These are phyloP conservation scores for Colletotrichum destructivum DNA, from an alignment of 2,329 filamentous ascomycete species.

Conservation along the genomic window DNA sequence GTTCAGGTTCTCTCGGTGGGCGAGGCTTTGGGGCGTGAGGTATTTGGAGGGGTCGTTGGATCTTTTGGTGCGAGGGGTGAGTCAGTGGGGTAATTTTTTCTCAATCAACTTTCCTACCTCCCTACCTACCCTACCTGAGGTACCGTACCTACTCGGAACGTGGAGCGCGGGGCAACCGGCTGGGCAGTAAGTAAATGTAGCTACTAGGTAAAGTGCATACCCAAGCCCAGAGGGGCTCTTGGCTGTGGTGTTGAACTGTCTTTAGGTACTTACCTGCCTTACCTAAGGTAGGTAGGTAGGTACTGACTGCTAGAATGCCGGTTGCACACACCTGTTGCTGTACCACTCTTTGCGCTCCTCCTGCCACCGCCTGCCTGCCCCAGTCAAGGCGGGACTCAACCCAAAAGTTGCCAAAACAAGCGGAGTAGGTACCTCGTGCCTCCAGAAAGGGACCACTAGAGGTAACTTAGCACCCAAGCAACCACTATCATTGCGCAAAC, in stretches of 20 bases:
- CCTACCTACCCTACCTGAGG: too few relatives aligned
- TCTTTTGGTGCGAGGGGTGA: conserved; percentile 29
- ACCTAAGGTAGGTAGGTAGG: too few relatives aligned
- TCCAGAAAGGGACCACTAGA: not conserved
- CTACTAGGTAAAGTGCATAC: not conserved
- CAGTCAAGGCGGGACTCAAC: not conserved
- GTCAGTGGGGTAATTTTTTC: conserved; percentile 43
- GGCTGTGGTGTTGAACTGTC: not conserved
- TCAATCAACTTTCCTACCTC: conserved; percentile 21
- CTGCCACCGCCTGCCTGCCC: conserved; percentile 4
- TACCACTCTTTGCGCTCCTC: not conserved
- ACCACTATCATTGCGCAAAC: conserved; percentile 9
- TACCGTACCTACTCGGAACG: too few relatives aligned
- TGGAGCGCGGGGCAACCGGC: conserved; percentile 32
- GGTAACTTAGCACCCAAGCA: conserved; percentile 10
- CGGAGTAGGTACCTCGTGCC: conserved; percentile 7
- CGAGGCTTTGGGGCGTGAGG: not conserved
- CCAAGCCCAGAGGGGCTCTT: not conserved
- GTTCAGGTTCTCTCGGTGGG: conserved; percentile 8
- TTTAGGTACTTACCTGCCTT: too few relatives aligned
- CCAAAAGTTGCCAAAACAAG: conserved; percentile 7
- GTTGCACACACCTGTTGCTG: not conserved
- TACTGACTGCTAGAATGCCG: too few relatives aligned
- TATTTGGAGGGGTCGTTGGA: conserved; percentile 33
- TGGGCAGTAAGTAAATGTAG: not conserved